phyloP scores from a whole-genome alignment of 192 early-diverging fungal genomes.

The Backusella mclennaniae region DNA sequence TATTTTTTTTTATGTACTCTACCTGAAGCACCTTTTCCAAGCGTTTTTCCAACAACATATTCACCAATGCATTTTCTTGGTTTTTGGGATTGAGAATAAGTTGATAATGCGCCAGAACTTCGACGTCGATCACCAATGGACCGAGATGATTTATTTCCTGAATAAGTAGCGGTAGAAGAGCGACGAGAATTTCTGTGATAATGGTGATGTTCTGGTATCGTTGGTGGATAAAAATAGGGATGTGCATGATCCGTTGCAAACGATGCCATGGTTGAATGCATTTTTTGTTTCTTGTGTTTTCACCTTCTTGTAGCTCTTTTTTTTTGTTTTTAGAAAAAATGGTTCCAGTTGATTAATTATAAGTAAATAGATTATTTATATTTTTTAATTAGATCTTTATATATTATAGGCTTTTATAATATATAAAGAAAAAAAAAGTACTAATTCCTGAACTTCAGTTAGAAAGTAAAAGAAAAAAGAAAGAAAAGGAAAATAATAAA shows the following conservation, averaged over 20 bases:
- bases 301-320: not conserved
- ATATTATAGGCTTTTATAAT: not conserved
- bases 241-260: constrained; percentile 8
- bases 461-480: constrained; percentile 7
- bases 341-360: not conserved
- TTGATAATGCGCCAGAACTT: constrained; percentile 27
- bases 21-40: constrained; percentile 56
- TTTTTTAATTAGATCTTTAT: not conserved
- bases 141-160: constrained; percentile 13
- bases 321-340: not conserved
- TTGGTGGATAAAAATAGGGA: constrained; percentile 1
- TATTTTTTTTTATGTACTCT: constrained; percentile 2
- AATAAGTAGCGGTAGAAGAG: constrained; percentile 9
- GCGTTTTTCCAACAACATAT: constrained; percentile 48
- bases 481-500: constrained; percentile 15
- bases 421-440: constrained; percentile 1
- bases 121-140: constrained; percentile 25
- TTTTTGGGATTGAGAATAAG: constrained; percentile 19
- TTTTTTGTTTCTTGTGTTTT: constrained; percentile 2
- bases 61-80: constrained; percentile 44
- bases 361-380: not conserved
- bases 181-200: constrained; percentile 11
- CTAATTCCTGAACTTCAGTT: not conserved
- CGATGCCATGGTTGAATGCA: constrained; percentile 16
- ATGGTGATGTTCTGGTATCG: constrained; percentile 2